A percentile compares a stretch with the other conserved stretches of the same genome.
phyloP scores from a whole-genome alignment of 352 stramenopile genomes.

The Pythium folliculosum region DNA sequence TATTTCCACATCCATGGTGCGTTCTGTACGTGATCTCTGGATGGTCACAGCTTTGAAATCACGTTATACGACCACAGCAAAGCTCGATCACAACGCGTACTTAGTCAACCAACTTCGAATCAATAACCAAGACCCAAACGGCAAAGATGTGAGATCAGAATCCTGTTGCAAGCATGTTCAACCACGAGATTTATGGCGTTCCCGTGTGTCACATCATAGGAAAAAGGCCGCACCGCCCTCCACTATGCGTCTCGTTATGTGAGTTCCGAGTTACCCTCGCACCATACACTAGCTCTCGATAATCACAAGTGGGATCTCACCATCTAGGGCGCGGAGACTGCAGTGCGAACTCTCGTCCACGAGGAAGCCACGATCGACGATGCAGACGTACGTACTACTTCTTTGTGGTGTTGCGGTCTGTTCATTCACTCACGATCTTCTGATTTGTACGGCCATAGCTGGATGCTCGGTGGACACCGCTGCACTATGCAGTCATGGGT shows the following conservation, averaged over 20 bases:
- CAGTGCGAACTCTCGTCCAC: constrained; percentile 60
- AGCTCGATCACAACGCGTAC: constrained; percentile 72
- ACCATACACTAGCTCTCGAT: background rate
- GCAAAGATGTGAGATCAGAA: constrained; percentile 51
- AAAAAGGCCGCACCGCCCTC: constrained; percentile 72
- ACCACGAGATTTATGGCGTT: background rate
- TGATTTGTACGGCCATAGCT: constrained; percentile 32
- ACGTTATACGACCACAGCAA: constrained; percentile 32
- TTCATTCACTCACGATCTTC: background rate
- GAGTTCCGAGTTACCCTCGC: constrained; percentile 9
- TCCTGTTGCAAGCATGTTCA: background rate
- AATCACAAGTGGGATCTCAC: background rate
- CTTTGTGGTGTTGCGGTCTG: background rate
- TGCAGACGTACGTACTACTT: constrained; percentile 49
- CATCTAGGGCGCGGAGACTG: constrained; percentile 49
- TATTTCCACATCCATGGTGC: constrained; percentile 81
- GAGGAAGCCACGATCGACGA: constrained; percentile 80
- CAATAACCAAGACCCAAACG: constrained; percentile 70
- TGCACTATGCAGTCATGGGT: constrained; percentile 82
- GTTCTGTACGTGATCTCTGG: background rate
- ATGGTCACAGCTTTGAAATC: background rate
- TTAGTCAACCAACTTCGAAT: constrained; percentile 60
- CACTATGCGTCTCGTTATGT: constrained; percentile 77
- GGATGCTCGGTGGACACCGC: constrained; percentile 78
- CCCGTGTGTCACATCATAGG: constrained; percentile 34